These are phyloP conservation scores for Plasmodium vinckei DNA, from an alignment of 169 alveolate genomes.

Conservation along the genomic window DNA sequence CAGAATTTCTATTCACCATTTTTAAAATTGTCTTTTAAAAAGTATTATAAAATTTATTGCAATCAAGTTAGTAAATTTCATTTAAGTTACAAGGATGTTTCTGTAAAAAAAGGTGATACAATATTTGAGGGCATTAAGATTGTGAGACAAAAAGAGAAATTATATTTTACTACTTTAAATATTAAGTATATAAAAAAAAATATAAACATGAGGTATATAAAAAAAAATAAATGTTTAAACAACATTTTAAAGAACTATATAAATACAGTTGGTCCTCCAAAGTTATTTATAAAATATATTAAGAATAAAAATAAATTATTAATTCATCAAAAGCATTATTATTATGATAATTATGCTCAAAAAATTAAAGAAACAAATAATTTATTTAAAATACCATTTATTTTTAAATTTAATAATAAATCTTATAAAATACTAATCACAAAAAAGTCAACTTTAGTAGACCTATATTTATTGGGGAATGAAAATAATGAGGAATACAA, in stretches of 20 bases:
- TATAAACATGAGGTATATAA: not conserved
- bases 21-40: constrained; percentile 12
- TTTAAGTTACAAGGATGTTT: not conserved
- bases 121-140: not conserved
- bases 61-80: not conserved
- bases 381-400: constrained; percentile 48
- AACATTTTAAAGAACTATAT: constrained; percentile 22
- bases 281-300: constrained; percentile 46
- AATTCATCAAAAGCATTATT: constrained; percentile 52
- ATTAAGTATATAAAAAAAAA: not conserved
- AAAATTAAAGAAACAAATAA: constrained; percentile 27
- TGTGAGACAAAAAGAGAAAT: not conserved
- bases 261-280: constrained; percentile 56
- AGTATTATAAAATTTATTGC: not conserved
- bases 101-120: not conserved
- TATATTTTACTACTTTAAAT: not conserved
- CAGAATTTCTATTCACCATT: not conserved
- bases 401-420: constrained; percentile 22
- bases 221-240: not conserved
- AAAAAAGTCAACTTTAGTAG: constrained; percentile 26
- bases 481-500: not conserved
- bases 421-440: constrained; percentile 23
- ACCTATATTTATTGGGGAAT: constrained; percentile 1
- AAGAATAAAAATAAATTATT: constrained; percentile 47
- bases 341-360: constrained; percentile 57